Evolutionary conservation across 805 yeast species (phyloP).

Genomic region (Saccharomycopsis capsularis): DNA sequence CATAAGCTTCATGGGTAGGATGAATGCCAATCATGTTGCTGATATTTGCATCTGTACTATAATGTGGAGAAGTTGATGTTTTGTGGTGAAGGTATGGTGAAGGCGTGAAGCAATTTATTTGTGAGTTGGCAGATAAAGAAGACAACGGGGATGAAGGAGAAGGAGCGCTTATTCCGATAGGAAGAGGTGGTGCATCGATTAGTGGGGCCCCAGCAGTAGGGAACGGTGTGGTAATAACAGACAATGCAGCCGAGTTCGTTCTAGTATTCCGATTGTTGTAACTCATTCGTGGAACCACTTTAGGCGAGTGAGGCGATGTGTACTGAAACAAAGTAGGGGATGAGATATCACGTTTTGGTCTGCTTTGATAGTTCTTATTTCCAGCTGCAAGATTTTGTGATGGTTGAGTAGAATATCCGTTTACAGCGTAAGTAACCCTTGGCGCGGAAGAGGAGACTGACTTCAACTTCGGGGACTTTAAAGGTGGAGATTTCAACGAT

Average conservation of each 20-base stretch:
- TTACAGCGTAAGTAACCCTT: too few relatives aligned
- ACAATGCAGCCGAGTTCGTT: not conserved
- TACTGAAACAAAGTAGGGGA: not conserved
- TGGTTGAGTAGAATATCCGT: too few relatives aligned
- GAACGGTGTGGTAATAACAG: slow-evolving; percentile 4
- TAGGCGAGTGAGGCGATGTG: not conserved
- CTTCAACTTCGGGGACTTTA: not conserved
- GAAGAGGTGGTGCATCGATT: not conserved
- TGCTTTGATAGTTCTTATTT: not conserved
- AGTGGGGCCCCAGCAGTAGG: slow-evolving; percentile 2
- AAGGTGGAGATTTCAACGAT: not conserved
- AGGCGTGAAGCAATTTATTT: too few relatives aligned
- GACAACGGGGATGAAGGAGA: not conserved
- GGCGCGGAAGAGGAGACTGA: not conserved
- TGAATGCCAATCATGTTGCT: too few relatives aligned
- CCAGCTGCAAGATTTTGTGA: not conserved
- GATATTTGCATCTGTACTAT: too few relatives aligned
- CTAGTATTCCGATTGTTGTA: too few relatives aligned
- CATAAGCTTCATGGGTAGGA: not conserved
- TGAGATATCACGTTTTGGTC: not conserved
- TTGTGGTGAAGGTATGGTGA: too few relatives aligned
- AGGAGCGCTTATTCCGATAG: too few relatives aligned
- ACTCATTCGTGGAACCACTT: too few relatives aligned
- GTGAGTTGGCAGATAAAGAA: not conserved
- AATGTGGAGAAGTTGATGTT: too few relatives aligned